Conservation (phyloP, 768 basidiomycete genomes). For the Stropharia rugosoannulata region DNA sequence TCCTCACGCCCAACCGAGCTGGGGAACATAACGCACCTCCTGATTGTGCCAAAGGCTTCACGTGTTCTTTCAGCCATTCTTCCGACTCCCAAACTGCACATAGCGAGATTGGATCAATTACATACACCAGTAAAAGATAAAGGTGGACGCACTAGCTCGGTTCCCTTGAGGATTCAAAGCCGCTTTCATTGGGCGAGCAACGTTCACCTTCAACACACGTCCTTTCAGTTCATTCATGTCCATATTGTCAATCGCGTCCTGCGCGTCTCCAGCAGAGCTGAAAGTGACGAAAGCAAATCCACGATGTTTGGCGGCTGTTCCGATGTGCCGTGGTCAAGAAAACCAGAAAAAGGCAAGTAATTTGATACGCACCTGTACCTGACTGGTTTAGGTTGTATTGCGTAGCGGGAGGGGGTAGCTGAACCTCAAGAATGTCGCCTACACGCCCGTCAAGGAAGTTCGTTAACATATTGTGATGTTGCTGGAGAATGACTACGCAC, state of each 20-base stretch:
- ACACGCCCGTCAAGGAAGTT: conserved; percentile 7
- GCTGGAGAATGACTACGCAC: conserved; percentile 39
- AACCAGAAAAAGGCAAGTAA: background rate
- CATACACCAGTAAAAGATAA: background rate
- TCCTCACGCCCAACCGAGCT: conserved; percentile 1
- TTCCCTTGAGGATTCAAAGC: conserved; percentile 66
- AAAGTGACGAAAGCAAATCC: conserved; percentile 95
- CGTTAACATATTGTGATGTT: background rate
- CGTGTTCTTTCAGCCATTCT: conserved; percentile 85
- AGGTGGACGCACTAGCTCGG: conserved; percentile 62
- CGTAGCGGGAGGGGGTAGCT: conserved; percentile 78
- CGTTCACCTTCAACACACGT: conserved; percentile 76
- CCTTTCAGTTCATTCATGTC: conserved; percentile 88
- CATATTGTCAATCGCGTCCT: conserved; percentile 99
- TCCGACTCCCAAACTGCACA: conserved; percentile 93
- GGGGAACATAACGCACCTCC: conserved; percentile 50
- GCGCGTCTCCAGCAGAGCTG: conserved; percentile 76
- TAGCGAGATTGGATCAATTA: background rate
- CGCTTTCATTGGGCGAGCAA: conserved; percentile 81
- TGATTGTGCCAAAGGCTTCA: conserved; percentile 73
- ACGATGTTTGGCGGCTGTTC: conserved; percentile 74
- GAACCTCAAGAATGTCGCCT: conserved; percentile 94
- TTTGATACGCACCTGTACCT: conserved; percentile 37
- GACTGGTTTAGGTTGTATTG: conserved; percentile 53
- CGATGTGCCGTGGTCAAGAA: conserved; percentile 2